Evolutionary conservation across 805 yeast genomes (phyloP).

Genomic region (Middelhovenomyces tepae): DNA sequence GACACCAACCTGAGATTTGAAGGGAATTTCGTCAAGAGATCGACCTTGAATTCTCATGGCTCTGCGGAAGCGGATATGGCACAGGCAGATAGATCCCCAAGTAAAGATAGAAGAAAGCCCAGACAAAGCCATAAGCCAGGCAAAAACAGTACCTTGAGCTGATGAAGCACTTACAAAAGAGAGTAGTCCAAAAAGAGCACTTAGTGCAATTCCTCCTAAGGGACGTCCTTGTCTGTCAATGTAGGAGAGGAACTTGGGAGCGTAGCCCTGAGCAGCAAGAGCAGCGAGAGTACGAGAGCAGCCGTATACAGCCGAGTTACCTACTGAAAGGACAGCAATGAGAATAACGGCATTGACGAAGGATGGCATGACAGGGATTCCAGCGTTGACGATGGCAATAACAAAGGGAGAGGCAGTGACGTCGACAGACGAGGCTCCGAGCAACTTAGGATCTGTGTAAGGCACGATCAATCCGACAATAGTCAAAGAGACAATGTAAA

Average conservation of each 20-base stretch:
- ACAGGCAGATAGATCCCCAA: slow-evolving; percentile 52
- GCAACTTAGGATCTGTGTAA: slow-evolving; percentile 39
- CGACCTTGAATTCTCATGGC: slow-evolving; percentile 57
- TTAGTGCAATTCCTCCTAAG: slow-evolving; percentile 43
- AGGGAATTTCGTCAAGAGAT: slow-evolving; percentile 53
- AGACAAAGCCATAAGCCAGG: slow-evolving; percentile 58
- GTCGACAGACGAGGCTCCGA: slow-evolving; percentile 41
- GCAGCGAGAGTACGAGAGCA: slow-evolving; percentile 59
- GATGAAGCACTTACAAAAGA: slow-evolving; percentile 50
- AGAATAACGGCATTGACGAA: slow-evolving; percentile 62
- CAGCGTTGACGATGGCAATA: slow-evolving; percentile 57
- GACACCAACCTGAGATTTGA: slow-evolving; percentile 53
- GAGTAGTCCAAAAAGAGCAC: slow-evolving; percentile 46
- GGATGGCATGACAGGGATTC: slow-evolving; percentile 54
- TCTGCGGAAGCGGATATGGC: slow-evolving; percentile 55
- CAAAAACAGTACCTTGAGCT: slow-evolving; percentile 42
- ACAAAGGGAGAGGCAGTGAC: slow-evolving; percentile 74
- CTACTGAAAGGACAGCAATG: slow-evolving; percentile 60
- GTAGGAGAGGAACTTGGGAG: slow-evolving; percentile 50
- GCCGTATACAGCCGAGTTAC: slow-evolving; percentile 63
- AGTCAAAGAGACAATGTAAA: slow-evolving; percentile 50
- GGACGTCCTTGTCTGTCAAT: slow-evolving; percentile 65
- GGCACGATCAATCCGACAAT: slow-evolving; percentile 63
- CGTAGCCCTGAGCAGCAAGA: slow-evolving; percentile 53
- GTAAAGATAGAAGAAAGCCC: slow-evolving; percentile 55